A percentile compares a stretch with the other conserved stretches of the same genome.
These are phyloP conservation scores for Phytopythium ostracodes DNA, from an alignment of 352 stramenopile genomes.

Conservation along the genomic window DNA sequence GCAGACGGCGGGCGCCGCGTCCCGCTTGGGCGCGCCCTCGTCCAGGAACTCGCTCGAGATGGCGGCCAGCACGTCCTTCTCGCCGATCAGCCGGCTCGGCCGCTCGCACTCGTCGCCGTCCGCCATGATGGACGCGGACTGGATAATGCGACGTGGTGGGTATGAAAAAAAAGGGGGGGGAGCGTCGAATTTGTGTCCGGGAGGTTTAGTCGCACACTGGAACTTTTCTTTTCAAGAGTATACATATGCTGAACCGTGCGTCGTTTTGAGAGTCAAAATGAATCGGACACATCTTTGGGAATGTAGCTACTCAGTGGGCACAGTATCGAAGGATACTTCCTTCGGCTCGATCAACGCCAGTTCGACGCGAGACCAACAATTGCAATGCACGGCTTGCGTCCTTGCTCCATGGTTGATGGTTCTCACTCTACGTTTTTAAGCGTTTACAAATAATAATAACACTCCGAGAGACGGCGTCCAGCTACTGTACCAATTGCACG, in stretches of 20 bases:
- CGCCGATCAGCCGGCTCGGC: conserved; percentile 49
- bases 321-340: too few relatives aligned
- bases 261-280: not conserved
- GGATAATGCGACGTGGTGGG: too few relatives aligned
- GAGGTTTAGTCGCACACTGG: not conserved
- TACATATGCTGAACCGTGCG: too few relatives aligned
- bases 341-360: too few relatives aligned
- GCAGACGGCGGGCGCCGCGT: conserved; percentile 55
- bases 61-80: conserved; percentile 71
- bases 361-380: too few relatives aligned
- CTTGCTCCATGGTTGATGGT: too few relatives aligned
- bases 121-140: conserved; percentile 14
- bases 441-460: not conserved
- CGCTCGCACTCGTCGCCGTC: conserved; percentile 18
- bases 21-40: conserved; percentile 49
- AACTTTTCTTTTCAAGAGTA: not conserved
- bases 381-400: too few relatives aligned
- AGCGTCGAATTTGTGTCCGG: not conserved
- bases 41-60: conserved; percentile 78
- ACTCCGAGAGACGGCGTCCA: too few relatives aligned
- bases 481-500: not conserved
- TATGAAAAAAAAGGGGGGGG: too few relatives aligned
- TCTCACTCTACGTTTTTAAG: too few relatives aligned
- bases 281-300: not conserved
- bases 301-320: too few relatives aligned